Evolutionary conservation across 176 grass and related monocot species (phyloP).

Genomic region (Triticum turgidum): DNA sequence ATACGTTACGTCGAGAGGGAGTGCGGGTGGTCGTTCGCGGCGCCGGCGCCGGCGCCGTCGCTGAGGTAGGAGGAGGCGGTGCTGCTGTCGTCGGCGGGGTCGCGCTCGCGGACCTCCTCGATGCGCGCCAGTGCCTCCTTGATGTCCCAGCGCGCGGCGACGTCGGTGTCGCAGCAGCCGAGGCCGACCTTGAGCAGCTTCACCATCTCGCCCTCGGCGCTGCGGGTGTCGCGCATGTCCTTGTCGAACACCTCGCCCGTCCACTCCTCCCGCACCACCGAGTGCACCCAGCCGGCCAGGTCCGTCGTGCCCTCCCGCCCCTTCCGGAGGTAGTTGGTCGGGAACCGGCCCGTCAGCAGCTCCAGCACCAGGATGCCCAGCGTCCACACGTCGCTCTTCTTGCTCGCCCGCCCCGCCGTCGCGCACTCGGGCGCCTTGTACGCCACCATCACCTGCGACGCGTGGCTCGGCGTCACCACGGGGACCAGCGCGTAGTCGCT

Average conservation of each 20-base stretch:
- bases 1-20: slow-evolving; percentile 13
- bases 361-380: slow-evolving; percentile 80
- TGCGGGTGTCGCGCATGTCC: slow-evolving; percentile 44
- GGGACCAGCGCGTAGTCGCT: slow-evolving; percentile 82
- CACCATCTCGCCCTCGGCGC: slow-evolving; percentile 77
- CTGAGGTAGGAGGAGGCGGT: slow-evolving; percentile 36
- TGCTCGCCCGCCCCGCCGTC: slow-evolving; percentile 30
- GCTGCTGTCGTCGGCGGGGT: slow-evolving; percentile 39
- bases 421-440: slow-evolving; percentile 89
- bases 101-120: slow-evolving; percentile 61
- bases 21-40: not conserved
- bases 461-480: slow-evolving; percentile 50
- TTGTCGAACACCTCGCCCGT: slow-evolving; percentile 75
- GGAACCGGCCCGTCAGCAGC: slow-evolving; percentile 81
- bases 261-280: slow-evolving; percentile 76
- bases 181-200: slow-evolving; percentile 83
- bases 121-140: slow-evolving; percentile 50
- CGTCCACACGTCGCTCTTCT: slow-evolving; percentile 97
- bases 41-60: slow-evolving; percentile 13
- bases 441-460: slow-evolving; percentile 73
- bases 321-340: slow-evolving; percentile 56
- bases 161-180: slow-evolving; percentile 74
- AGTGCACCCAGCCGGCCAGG: slow-evolving; percentile 81
- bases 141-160: slow-evolving; percentile 54
- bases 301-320: slow-evolving; percentile 46